Conservation (phyloP, 352 stramenopile genomes). For the Pythium phragmiticola region DNA sequence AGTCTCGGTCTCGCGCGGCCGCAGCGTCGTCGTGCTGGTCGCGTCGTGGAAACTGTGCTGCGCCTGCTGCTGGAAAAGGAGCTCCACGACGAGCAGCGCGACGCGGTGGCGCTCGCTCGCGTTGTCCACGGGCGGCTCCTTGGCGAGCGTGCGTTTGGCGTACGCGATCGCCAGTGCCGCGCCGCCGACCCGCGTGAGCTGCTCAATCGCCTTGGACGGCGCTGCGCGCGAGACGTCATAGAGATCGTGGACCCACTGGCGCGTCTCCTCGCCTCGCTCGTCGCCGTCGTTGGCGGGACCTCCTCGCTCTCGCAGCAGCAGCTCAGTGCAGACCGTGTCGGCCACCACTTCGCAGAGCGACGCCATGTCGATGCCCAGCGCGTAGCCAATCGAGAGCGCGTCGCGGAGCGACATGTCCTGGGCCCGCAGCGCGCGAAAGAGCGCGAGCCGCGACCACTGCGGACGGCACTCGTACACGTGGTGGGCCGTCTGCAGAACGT, state of each 20-base stretch:
- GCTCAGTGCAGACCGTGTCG: slow-evolving; percentile 64
- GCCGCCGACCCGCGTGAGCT: slow-evolving; percentile 59
- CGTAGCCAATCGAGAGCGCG: slow-evolving; percentile 82
- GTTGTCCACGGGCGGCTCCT: not conserved
- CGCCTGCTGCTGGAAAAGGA: slow-evolving; percentile 63
- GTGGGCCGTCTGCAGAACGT: slow-evolving; percentile 77
- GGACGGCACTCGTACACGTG: slow-evolving; percentile 85
- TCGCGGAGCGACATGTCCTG: slow-evolving; percentile 59
- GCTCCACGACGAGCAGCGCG: slow-evolving; percentile 47
- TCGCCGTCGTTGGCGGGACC: not conserved
- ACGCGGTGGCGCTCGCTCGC: slow-evolving; percentile 45
- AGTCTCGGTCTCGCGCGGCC: slow-evolving; percentile 17
- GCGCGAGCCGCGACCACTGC: slow-evolving; percentile 77
- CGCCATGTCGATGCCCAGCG: slow-evolving; percentile 85
- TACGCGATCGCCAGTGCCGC: slow-evolving; percentile 31
- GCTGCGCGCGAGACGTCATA: slow-evolving; percentile 68
- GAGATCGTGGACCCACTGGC: slow-evolving; percentile 72
- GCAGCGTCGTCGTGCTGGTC: slow-evolving; percentile 13
- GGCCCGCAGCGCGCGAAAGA: slow-evolving; percentile 71
- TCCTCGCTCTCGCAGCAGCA: slow-evolving; percentile 8
- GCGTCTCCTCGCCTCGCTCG: not conserved
- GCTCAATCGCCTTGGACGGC: slow-evolving; percentile 65
- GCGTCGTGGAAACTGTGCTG: slow-evolving; percentile 26
- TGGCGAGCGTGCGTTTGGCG: slow-evolving; percentile 8
- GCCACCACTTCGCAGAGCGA: slow-evolving; percentile 83